phyloP scores from a whole-genome alignment of 176 grass and related monocot species.

The maize (Zea mays) region DNA sequence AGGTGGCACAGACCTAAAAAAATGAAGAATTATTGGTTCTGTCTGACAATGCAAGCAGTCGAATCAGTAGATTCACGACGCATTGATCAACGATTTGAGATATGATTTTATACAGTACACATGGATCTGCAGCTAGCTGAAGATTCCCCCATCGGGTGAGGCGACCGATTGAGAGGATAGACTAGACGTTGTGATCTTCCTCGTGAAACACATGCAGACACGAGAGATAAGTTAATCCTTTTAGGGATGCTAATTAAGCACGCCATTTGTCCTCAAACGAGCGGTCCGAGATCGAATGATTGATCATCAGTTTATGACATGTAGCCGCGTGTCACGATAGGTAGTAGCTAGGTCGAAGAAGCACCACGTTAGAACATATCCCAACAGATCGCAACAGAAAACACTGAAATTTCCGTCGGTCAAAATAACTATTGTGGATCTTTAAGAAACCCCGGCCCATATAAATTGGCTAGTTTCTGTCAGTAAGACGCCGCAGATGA shows the following conservation, averaged over 20 bases:
- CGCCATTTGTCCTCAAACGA: slow-evolving; percentile 21
- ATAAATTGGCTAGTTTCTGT: too few relatives aligned
- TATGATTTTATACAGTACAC: slow-evolving; percentile 18
- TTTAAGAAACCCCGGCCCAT: too few relatives aligned
- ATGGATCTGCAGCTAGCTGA: not conserved
- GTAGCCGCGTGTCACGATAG: too few relatives aligned
- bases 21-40: slow-evolving; percentile 13
- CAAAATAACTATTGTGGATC: too few relatives aligned
- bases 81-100: not conserved
- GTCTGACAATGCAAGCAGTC: not conserved
- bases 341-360: too few relatives aligned
- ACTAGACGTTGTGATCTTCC: not conserved
- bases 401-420: too few relatives aligned
- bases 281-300: not conserved
- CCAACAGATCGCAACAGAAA: too few relatives aligned
- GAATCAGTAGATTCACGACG: slow-evolving; percentile 19
- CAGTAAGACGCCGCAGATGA: too few relatives aligned
- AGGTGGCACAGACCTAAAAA: not conserved
- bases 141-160: not conserved
- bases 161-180: not conserved
- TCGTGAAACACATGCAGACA: not conserved
- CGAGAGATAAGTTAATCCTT: slow-evolving; percentile 17
- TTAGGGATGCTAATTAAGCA: not conserved
- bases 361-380: too few relatives aligned
- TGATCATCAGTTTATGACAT: not conserved